Base-by-base conservation (phyloP, 2,329 filamentous ascomycete species). In the Dendrostoma leiphaemia region DNA sequence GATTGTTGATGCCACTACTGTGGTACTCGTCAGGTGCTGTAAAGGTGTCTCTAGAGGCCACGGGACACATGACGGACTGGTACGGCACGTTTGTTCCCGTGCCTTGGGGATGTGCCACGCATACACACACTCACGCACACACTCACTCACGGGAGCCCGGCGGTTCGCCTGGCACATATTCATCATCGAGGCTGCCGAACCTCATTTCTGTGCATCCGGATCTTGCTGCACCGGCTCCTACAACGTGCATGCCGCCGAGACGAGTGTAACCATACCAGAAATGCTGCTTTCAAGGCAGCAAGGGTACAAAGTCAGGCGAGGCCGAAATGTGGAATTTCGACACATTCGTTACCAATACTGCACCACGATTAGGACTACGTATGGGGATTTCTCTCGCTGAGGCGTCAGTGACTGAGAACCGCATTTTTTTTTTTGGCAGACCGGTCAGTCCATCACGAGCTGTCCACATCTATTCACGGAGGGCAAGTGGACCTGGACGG, bases 61-160 rank as follows among this genome's bases (percentile, higher is more conserved):
- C 13, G 10, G 23, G 24, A 37, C 35, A 32, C 45, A 38, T 45
- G 49, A 48, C 29, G 19, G 21, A 8, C 9, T 7, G 45, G 34
- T 10, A 41, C n/a, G 32, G 31, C 17, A 17, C 44, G 28, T 47
- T 48, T 37, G 28, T 47, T 48, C 43, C 48, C 48, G 49, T 41
- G 47, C 17, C 40, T 26, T 24, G 12, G 38, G 23, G 29, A 45
- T 40, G 43, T 37, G 38, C 15, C 28, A 29, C n/a, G n/a, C n/a
- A n/a, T n/a, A n/a, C n/a, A n/a, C n/a, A n/a, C n/a, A n/a, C n/a
- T n/a, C n/a, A n/a, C n/a, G n/a, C n/a, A n/a, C n/a, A n/a, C n/a
- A n/a, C n/a, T n/a, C n/a, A n/a, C n/a, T 12, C 24, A 6, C 28
- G 19, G 48, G 21, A 38, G 44, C 37, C 45, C 31, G 54, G 41